Conservation (phyloP, 371 early-diverging fungal genomes). For the Phascolomyces articulosus region DNA sequence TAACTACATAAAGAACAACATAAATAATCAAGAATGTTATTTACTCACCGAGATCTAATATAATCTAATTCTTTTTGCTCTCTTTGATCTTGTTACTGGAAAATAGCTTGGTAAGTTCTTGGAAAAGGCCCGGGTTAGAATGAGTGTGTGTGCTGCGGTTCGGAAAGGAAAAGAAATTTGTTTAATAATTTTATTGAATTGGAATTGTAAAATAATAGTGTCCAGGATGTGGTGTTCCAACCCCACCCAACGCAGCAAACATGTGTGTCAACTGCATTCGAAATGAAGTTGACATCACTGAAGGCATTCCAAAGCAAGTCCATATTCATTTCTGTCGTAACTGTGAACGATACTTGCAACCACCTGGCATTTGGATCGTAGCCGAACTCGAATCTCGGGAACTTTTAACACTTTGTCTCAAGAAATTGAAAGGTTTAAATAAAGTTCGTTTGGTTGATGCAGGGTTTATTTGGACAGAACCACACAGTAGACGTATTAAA, state of each 20-base stretch:
- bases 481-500: conserved; percentile 93
- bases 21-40: background rate
- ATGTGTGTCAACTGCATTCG: conserved; percentile 99
- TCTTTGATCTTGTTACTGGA: background rate
- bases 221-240: conserved; percentile 96
- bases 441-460: conserved; percentile 97
- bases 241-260: conserved; percentile 97
- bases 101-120: conserved; percentile 43
- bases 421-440: conserved; percentile 88
- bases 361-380: conserved; percentile 92
- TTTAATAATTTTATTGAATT: background rate
- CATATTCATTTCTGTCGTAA: conserved; percentile 95
- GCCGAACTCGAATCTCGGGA: conserved; percentile 94
- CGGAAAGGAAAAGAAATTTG: background rate
- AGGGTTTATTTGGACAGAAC: conserved; percentile 99
- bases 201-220: no score
- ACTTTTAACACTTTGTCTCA: conserved; percentile 92
- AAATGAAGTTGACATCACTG: conserved; percentile 95
- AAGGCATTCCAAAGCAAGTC: conserved; percentile 96
- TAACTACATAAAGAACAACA: background rate
- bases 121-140: background rate
- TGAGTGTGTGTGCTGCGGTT: background rate
- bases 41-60: background rate
- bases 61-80: background rate
- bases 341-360: conserved; percentile 97